These are phyloP conservation scores for Penicillium nordicum DNA, from an alignment of 2,329 filamentous ascomycete species.

Conservation along the genomic window DNA sequence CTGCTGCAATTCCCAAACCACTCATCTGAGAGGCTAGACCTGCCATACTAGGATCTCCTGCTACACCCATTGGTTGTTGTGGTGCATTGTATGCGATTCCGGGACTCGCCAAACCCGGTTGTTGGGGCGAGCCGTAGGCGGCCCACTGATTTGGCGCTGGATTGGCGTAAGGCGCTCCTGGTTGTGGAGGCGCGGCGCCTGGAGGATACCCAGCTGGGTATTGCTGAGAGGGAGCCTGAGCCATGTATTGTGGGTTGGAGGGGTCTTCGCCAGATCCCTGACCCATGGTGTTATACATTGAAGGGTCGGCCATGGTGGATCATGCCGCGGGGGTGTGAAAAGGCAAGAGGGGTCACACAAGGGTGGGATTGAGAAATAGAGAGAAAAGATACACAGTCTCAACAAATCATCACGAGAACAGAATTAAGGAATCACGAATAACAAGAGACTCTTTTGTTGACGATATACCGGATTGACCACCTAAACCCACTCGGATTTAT, in stretches of 20 bases:
- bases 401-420: background rate
- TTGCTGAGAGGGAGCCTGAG: conserved; percentile 53
- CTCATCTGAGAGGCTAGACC: conserved; percentile 66
- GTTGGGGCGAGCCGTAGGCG: conserved; percentile 29
- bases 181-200: conserved; percentile 39
- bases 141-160: conserved; percentile 33
- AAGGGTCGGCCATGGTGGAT: conserved; percentile 43
- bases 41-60: conserved; percentile 35
- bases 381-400: conserved; percentile 7
- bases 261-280: conserved; percentile 47
- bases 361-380: conserved; percentile 2
- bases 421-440: background rate
- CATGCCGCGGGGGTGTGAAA: conserved; percentile 23
- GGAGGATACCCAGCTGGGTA: conserved; percentile 35
- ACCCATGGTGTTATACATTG: conserved; percentile 41
- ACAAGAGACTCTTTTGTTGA: conserved; percentile 20
- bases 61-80: conserved; percentile 25
- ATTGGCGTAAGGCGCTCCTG: conserved; percentile 36
- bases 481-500: conserved; percentile 32
- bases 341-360: background rate
- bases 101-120: conserved; percentile 24
- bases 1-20: conserved; percentile 64
- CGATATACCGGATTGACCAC: conserved; percentile 35
- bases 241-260: conserved; percentile 51
- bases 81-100: conserved; percentile 28